These are phyloP conservation scores for Beauveria medogensis DNA, from an alignment of 2,329 filamentous ascomycete species.

Conservation along the genomic window DNA sequence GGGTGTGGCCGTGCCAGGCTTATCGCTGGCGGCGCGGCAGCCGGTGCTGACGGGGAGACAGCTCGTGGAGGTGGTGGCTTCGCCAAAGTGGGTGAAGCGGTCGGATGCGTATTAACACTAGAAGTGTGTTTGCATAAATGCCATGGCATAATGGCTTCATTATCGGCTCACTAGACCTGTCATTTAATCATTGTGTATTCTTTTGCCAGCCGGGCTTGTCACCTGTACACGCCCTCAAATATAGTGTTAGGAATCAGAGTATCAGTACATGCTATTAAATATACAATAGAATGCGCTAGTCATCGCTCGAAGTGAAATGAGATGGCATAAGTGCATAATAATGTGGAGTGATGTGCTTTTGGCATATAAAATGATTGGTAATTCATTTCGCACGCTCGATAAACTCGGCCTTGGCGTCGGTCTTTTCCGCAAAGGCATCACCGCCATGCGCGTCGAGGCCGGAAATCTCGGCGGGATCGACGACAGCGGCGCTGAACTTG, in stretches of 20 bases:
- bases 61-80: slow-evolving; percentile 33
- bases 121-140: not conserved
- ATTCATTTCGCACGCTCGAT: not conserved
- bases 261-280: too few relatives aligned
- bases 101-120: slow-evolving; percentile 41
- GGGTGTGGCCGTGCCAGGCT: slow-evolving; percentile 11
- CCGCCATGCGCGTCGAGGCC: not conserved
- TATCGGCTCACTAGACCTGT: not conserved
- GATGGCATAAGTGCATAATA: not conserved
- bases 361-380: not conserved
- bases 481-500: slow-evolving; percentile 28
- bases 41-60: slow-evolving; percentile 25
- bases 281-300: not conserved
- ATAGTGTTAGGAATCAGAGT: too few relatives aligned
- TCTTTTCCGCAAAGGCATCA: not conserved
- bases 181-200: not conserved
- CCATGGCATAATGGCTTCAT: not conserved
- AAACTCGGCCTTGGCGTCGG: not conserved
- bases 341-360: too few relatives aligned
- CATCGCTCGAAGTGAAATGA: not conserved
- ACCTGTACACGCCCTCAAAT: too few relatives aligned
- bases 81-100: slow-evolving; percentile 37
- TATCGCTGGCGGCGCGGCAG: slow-evolving; percentile 34
- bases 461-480: slow-evolving; percentile 13
- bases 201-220: too few relatives aligned